Evolutionary conservation across 2,329 filamentous ascomycete species (phyloP).

Genomic region (Fusarium redolens): DNA sequence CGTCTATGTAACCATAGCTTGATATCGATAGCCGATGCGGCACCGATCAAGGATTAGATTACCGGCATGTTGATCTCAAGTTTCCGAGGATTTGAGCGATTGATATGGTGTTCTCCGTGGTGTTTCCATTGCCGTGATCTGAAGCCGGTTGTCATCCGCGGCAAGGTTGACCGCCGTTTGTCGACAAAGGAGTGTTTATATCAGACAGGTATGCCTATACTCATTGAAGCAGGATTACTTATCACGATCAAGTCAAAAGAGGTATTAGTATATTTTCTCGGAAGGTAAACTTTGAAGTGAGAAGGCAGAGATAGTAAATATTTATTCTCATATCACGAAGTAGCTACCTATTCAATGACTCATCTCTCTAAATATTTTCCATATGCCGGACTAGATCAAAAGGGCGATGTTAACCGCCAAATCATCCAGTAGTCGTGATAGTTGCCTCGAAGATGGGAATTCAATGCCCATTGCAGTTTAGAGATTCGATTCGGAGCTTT

Average conservation of each 20-base stretch:
- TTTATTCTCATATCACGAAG: background rate
- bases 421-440: rapidly evolving
- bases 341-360: background rate
- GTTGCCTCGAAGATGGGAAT: background rate
- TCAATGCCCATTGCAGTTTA: background rate
- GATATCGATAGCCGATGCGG: background rate
- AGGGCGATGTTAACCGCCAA: no score
- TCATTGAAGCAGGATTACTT: background rate
- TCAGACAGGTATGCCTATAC: background rate
- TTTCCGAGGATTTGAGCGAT: background rate
- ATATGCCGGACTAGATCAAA: background rate
- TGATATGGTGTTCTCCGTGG: background rate
- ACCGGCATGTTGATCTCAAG: background rate
- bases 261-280: rapidly evolving
- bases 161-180: background rate
- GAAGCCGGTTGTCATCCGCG: background rate
- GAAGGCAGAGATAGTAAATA: rapidly evolving
- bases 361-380: background rate
- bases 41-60: background rate
- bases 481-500: background rate
- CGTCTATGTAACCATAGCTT: background rate
- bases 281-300: rapidly evolving
- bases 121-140: background rate
- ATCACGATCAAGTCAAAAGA: background rate
- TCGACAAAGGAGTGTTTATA: no score